Conservation (phyloP, 495 filamentous ascomycete species). For the Talaromyces ruber region DNA sequence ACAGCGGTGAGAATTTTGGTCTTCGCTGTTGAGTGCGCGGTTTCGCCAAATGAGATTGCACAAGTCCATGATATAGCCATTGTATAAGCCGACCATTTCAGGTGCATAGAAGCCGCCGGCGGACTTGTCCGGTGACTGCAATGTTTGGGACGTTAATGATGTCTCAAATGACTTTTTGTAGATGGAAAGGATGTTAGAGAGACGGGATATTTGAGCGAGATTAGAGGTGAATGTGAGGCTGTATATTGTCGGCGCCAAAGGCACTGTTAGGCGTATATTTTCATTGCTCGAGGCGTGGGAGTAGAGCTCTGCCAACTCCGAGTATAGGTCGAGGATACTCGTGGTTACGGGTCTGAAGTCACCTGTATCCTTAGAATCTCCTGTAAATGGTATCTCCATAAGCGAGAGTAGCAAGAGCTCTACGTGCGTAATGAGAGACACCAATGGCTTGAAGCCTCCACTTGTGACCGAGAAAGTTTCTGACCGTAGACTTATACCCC, state of each 20-base stretch:
- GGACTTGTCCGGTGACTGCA: slow-evolving; percentile 15
- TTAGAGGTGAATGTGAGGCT: slow-evolving; percentile 56
- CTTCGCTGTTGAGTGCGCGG: slow-evolving; percentile 59
- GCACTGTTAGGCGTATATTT: slow-evolving; percentile 54
- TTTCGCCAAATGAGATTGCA: slow-evolving; percentile 82
- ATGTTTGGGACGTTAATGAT: slow-evolving; percentile 37
- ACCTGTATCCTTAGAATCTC: slow-evolving; percentile 8
- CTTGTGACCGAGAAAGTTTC: slow-evolving; percentile 12
- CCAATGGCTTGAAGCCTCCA: slow-evolving; percentile 30
- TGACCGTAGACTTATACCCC: slow-evolving; percentile 43
- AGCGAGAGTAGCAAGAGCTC: slow-evolving; percentile 56
- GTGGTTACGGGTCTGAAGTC: slow-evolving; percentile 17
- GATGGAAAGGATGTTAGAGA: slow-evolving; percentile 54
- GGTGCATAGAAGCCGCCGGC: slow-evolving; percentile 10
- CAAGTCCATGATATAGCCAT: slow-evolving; percentile 82
- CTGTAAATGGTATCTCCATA: slow-evolving; percentile 36
- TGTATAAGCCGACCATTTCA: slow-evolving; percentile 57
- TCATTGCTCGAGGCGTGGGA: slow-evolving; percentile 40
- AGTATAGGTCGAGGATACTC: slow-evolving; percentile 62
- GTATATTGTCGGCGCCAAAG: slow-evolving; percentile 61
- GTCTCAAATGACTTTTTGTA: slow-evolving; percentile 73
- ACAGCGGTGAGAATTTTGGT: slow-evolving; percentile 66
- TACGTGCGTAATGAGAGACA: slow-evolving; percentile 45
- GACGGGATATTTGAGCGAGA: slow-evolving; percentile 55
- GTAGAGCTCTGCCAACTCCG: slow-evolving; percentile 45